Conservation (phyloP, 768 basidiomycete species). For the Gyrodon lividus region DNA sequence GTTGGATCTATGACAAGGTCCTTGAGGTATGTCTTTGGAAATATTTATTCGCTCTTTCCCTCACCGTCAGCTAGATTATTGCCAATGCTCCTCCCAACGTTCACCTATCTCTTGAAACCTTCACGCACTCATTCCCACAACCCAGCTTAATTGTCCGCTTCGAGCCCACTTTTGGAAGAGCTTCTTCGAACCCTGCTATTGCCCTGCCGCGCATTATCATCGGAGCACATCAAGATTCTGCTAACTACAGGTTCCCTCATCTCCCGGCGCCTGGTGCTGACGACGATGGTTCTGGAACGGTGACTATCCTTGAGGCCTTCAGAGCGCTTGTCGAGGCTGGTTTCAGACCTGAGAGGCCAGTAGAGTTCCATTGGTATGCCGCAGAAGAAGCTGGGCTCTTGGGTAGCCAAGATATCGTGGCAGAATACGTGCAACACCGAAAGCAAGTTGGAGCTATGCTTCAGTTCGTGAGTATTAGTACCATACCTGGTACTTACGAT, state of each 20-base stretch:
- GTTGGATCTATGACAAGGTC: slow-evolving; percentile 34
- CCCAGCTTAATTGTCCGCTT: slow-evolving; percentile 26
- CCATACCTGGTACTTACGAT: too few species aligned
- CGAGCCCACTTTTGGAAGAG: slow-evolving; percentile 12
- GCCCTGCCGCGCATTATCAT: slow-evolving; percentile 35
- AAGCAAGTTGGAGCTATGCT: slow-evolving; percentile 50
- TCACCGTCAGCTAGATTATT: slow-evolving; percentile 7
- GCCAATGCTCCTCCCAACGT: slow-evolving; percentile 12
- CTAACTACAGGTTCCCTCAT: slow-evolving; percentile 38
- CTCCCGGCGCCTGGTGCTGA: slow-evolving; percentile 50
- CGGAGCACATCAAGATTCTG: slow-evolving; percentile 44
- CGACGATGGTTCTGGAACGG: slow-evolving; percentile 62
- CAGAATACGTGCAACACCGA: slow-evolving; percentile 44
- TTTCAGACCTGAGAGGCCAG: slow-evolving; percentile 61
- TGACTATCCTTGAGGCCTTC: slow-evolving; percentile 78
- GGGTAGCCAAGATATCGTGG: slow-evolving; percentile 48
- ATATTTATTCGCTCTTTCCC: neutral
- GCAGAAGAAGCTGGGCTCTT: slow-evolving; percentile 51
- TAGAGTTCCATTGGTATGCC: slow-evolving; percentile 87
- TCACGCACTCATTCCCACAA: slow-evolving; percentile 21
- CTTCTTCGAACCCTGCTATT: slow-evolving; percentile 3
- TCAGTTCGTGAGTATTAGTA: slow-evolving; percentile 39
- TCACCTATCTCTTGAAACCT: slow-evolving; percentile 20
- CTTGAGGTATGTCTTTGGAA: slow-evolving; percentile 1
- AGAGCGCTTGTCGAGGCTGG: slow-evolving; percentile 66